Evolutionary conservation across 345 rosid species (phyloP), one percentile per base, ranked within the genome.

Genomic region (Eucalyptus tenuipes): DNA sequence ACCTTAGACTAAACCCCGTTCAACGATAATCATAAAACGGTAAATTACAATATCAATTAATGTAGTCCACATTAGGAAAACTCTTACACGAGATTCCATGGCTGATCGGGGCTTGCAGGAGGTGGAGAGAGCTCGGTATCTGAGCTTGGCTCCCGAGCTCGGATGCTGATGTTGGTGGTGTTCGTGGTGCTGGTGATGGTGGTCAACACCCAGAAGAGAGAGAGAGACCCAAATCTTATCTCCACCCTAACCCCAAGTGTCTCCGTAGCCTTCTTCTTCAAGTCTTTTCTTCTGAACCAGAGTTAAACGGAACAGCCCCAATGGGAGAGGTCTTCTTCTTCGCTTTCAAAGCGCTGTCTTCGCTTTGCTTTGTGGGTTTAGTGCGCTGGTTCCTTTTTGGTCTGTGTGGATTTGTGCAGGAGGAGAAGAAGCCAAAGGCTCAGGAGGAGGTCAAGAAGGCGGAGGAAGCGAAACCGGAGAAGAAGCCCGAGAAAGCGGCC

Each of bases 291-390:
- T 47, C 55, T 48, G 86, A 7, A 85, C 25, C 47, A 75, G 47
- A 6, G 47, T 6, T 31, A 42, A 20, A 75, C 82, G 11, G 24
- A 10, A 20, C 82, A 10, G 12, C 82, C 82, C 37, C 92, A 93
- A 94, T 96, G 97, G 97, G 96, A 52, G 96, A 96, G 95, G 97
- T 96, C 68, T 71, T 86, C 27, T 31, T 85, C 61, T 25, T 29
- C 47, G 42, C 45, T 75, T n/a, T 45, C 84, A 3, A 49, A 17
- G 29, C 29, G 49, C 29, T 59, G 24, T 27, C 48, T 87, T 84
- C 47, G 61, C 29, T 55, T 61, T 81, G 15, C 10, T 27, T 86
- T 24, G 37, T 85, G 24, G 7, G 24, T 52, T 49, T 14, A 42
- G 6, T 20, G 18, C 52, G 89, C 71, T 87, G 48, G 42, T 87